phyloP scores from a whole-genome alignment of 441 rosid genomes.

The Gossypium gossypioides region DNA sequence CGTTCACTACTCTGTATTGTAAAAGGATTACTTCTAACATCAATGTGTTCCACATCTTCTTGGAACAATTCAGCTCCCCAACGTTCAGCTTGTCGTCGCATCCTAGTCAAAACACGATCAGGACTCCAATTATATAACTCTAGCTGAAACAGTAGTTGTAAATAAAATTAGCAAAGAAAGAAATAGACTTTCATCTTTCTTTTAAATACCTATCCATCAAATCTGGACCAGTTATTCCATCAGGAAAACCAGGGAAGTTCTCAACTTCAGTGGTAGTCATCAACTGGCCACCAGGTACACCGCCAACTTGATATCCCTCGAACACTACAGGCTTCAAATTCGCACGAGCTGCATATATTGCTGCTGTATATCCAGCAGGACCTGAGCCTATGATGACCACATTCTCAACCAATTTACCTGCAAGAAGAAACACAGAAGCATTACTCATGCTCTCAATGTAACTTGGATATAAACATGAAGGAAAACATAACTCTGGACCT shows the following conservation, averaged over 20 bases:
- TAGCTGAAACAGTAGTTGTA: background rate
- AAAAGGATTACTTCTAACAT: conserved; percentile 57
- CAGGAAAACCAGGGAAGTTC: conserved; percentile 96
- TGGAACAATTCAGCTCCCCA: conserved; percentile 94
- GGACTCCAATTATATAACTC: conserved; percentile 4
- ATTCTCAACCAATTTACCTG: conserved; percentile 73
- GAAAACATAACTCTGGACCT: background rate
- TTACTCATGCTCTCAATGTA: conserved; percentile 1
- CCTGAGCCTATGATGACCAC: conserved; percentile 89
- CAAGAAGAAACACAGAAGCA: conserved; percentile 17
- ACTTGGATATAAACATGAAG: background rate
- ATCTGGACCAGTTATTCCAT: conserved; percentile 95
- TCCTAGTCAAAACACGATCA: conserved; percentile 38
- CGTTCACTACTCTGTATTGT: conserved; percentile 73
- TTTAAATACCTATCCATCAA: conserved; percentile 75
- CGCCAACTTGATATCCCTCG: conserved; percentile 91
- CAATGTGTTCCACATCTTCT: conserved; percentile 79
- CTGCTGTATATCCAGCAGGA: conserved; percentile 96
- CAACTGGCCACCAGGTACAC: conserved; percentile 96
- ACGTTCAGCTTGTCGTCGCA: conserved; percentile 87
- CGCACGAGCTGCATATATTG: conserved; percentile 92
- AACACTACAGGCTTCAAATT: conserved; percentile 96
- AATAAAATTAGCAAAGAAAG: background rate
- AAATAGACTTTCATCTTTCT: background rate
- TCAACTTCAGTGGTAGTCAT: conserved; percentile 98